Base-by-base conservation (phyloP, 495 filamentous ascomycete species). In the Penicillium goetzii region DNA sequence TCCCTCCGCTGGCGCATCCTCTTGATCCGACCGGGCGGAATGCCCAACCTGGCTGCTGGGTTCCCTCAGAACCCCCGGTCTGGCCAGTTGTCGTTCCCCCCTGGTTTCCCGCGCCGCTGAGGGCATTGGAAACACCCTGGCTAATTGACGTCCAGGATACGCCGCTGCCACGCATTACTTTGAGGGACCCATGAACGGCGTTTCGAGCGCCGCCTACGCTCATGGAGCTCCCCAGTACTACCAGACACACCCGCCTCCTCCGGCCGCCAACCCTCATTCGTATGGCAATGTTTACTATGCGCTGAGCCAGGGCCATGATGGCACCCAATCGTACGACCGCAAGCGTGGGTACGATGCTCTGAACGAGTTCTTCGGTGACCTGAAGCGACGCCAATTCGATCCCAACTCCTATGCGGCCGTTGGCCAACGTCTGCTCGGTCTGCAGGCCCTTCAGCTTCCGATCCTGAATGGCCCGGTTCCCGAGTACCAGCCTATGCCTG, bases 301-400 rank as follows among this genome's bases (percentile, higher is more conserved):
- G 55, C 76, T 89, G 74, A 82, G 86, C 82, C 84, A 85, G 53
- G 80, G 79, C 23, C 76, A 73, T 15, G 78, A 82, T 53, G 71
- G 78, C 25, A 80, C 79, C 60, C 76, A 81, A 17, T 74, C 81
- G 7, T 88, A 87, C 67, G 88, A 92, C 60, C 82, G 80, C 62
- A 96, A 94, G 81, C 90, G 92, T 51, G 88, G 87, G 19, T 90
- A 91, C 59, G 93, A 97, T 60, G 91, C 91, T 30, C 78, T 98
- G 61, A 92, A 96, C 72, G 92, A 96, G 66, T 96, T 98, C 80
- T 96, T 98, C 67, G 89, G 91, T 56, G 92, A 92, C 71, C 86
- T 89, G 61, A 97, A 97, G 80, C 89, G 92, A 58, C 90, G 91
- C 67, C 85, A 90, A 64, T 89, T 99, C 65, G 92, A 98, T 65